Base-by-base conservation (phyloP, 2,329 filamentous ascomycete species). In the Fusarium lyarnte region DNA sequence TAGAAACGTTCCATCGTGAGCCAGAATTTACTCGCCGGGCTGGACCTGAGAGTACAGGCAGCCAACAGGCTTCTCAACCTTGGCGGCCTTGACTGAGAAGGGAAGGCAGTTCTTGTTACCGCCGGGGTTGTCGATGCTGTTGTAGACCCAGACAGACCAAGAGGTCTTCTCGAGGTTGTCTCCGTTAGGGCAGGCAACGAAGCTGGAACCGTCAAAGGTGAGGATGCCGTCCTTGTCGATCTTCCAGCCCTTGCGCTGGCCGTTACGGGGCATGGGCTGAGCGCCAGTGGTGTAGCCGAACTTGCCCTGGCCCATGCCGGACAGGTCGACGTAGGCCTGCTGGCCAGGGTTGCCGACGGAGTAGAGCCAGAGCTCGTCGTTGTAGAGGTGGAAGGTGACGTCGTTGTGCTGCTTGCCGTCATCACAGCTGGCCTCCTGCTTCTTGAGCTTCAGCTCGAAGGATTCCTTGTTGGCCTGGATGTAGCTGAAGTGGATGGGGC, bases 291-390 rank as follows among this genome's bases (percentile, higher is more conserved):
- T 84, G 81, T 88, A 91, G 45, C 85, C 84, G 45, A 90, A 75
- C 27, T 82, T 79, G 55, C 89, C 89, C 72, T 87, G 86, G 71
- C 87, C 85, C 87, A 89, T 89, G 75, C 87, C 88, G 49, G 86
- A 88, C 47, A 86, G 85, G 78, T 91, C 88, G 43, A 85, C 85
- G 70, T 76, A 90, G 55, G 87, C 65, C 74, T 85, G 79, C 81
- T 90, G 89, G 6, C 80, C 10, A 19, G 79, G 38, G 71, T 19
- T 81, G 27, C 80, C 79, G 3, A 51, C 54, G 31, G 76, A 71
- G 41, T 83, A 89, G 36, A 91, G 84, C 77, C 79, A 85, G 33
- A 89, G 83, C 47, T 81, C 81, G 51, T 81, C 81, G 49, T 86
- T 80, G 54, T 64, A 31, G 43, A 90, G 79, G 72, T 81, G 80